Evolutionary conservation across 2,329 filamentous ascomycete genomes (phyloP), one percentile per base, ranked within the genome.

Genomic region (Pseudocercospora vitis): DNA sequence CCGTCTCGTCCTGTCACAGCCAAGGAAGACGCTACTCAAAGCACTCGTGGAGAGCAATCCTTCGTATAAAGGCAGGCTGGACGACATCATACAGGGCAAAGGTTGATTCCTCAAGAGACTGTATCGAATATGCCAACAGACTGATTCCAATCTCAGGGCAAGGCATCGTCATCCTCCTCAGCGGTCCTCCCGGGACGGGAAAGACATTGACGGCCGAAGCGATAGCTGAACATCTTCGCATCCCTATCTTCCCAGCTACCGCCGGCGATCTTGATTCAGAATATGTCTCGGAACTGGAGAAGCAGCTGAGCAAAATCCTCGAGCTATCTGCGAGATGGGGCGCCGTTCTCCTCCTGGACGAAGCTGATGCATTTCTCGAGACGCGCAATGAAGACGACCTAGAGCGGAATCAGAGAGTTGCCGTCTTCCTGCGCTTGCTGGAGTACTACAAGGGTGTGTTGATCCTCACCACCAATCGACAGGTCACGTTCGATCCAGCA

Each of bases 281-380:
- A n/a, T 42, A 51, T 5, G 53, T 61, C 18, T n/a, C n/a, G n/a
- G n/a, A n/a, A n/a, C n/a, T n/a, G n/a, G 57, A 65, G 50, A 11
- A 35, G 16, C 54, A 50, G 11, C 53, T 65, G 1, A 26, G 45
- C 19, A 29, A 56, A 8, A 46, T 60, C 12, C 70, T 81, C 7
- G 64, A 74, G 33, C 71, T 81, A 3, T 79, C 76, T 24, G 72
- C 78, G 61, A 75, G 74, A 2, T 83, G 79, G 69, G 74, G 76
- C 2, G 78, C 77, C 9, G 73, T 83, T 4, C 73, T 82, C 5
- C 73, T 84, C 2, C 72, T 84, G 3, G 81, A 84, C 63, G 81
- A 85, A 65, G 80, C 80, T 2, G 82, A 84, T 51, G 79, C 83
- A 14, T 84, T 81, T 66, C 76, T 85, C 7, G 79, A 83, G 65